Base-by-base conservation (phyloP, 1,139 yeast genomes). In the Pichia sp. region DNA sequence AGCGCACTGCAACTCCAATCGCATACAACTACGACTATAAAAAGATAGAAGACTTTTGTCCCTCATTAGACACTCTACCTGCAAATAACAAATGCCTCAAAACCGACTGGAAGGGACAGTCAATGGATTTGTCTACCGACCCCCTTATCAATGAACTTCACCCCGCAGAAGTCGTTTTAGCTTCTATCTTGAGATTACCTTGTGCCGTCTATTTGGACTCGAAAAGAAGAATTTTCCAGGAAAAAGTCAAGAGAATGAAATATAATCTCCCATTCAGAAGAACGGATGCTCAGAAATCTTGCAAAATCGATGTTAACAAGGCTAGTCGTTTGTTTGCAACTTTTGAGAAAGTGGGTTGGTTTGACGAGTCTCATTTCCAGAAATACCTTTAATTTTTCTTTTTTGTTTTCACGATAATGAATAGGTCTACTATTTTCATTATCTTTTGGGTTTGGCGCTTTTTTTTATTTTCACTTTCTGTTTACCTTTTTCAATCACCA, bases 51-150 rank as follows among this genome's bases (percentile, higher is more conserved):
- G 97, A 93, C 70, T 92, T 79, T 69, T 83, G 93, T 7, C 98
- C 98, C 5, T 73, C 88, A 0, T 56, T 75, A 29, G 67, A 76
- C 1, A 77, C 87, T 0, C 75, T 93, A 57, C 59, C 59, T 16
- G 90, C 95, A 36, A 84, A 82, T 64, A 84, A 84, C 65, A 84
- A 85, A 70, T 82, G 90, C 62, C 77, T 93, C 64, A 86, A 86
- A 67, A 88, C 95, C 49, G 98, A 92, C 68, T 93, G 99, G 99
- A 92, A 92, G 73, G 98, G 98, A 10, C 95, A 90, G 64, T 96
- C 97, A 45, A 90, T 93, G 97, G 95, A 89, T 70, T 78, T 93
- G 58, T 76, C 86, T 13, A 67, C 71, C 44, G 98, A 93, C 70
- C 95, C 96, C 30, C 78, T 88, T 62, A 71, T 79, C 53, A 74